Evolutionary conservation across 2,329 filamentous ascomycete species (phyloP), one percentile per base, ranked within the genome.

Genomic region (Cyclaneusma minus): DNA sequence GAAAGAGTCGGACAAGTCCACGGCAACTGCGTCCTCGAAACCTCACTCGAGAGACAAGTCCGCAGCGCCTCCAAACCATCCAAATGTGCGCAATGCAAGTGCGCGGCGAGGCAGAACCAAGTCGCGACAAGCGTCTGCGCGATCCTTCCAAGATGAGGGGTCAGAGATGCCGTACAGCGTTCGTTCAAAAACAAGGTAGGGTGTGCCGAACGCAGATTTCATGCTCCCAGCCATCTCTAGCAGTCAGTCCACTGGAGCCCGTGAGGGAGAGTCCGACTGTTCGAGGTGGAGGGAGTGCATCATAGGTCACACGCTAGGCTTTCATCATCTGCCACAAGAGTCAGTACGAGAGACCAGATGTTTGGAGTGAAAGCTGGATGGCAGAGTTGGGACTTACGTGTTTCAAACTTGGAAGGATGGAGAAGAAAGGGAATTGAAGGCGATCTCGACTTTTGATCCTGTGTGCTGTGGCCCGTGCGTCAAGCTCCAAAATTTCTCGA

Each of bases 121-220:
- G n/a, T n/a, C n/a, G n/a, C n/a, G n/a, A n/a, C n/a, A n/a, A n/a
- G n/a, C n/a, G n/a, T n/a, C n/a, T n/a, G n/a, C n/a, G n/a, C n/a
- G 37, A 34, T 34, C 41, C 60, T 63, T 64, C 65, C 67, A 71
- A 70, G 63, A 52, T 54, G 28, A 51, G 50, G 45, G 42, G 45
- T 95, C 87, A 95, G 87, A 94, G 82, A 80, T 91, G 77, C 83
- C 79, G 75, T 79, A 77, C 82, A 71, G 85, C 89, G 87, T 93
- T 74, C 87, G 85, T 82, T 67, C 59, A 61, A 59, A 68, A 91
- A 94, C 84, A 95, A 94, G 87, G 78, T 74, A n/a, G 52, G 58
- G 66, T 93, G 87, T 94, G 89, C 82, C 87, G 84, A 80, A 94
- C 89, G 84, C 89, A 76, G 68, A 84, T 84, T 74, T 95, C 89